Base-by-base conservation (phyloP, 2,329 filamentous ascomycete species). In the Paraphaeosphaeria minitans region DNA sequence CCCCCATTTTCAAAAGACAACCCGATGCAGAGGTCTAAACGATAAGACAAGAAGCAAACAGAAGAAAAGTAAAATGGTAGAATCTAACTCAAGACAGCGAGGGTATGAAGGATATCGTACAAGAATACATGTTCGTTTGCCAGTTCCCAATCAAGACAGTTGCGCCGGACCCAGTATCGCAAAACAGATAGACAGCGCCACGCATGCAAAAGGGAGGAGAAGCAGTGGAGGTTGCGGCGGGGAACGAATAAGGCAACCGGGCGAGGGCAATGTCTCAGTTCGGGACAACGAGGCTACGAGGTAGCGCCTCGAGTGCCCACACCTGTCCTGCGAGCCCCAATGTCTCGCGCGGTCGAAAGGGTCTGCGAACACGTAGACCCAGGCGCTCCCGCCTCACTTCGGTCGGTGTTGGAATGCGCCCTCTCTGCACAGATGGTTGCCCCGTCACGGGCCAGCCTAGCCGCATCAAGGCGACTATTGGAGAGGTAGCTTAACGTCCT, bases 401-500 rank as follows among this genome's bases (percentile, higher is more conserved):
- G 45, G 24, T 29, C 8, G 22, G n/a, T n/a, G 47, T 24, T 48
- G 19, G 45, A 52, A 45, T 47, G 51, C 22, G 48, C 50, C 56
- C 53, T 53, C 8, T 53, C 33, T 43, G n/a, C n/a, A n/a, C n/a
- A 48, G 41, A 52, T 42, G 49, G 41, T 57, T 56, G 62, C 55
- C 64, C 52, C 54, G 39, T 65, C 64, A 63, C 58, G 58, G 65
- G 62, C 54, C 31, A 37, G 53, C 53, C 24, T 43, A 37, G 50
- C 42, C 39, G 24, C 24, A 66, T 42, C 13, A 21, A 31, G 27
- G 51, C 39, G 37, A n/a, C 48, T 86, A 93, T 76, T 87, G 84
- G 73, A 96, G 80, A 51, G 87, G 86, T 55, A 84, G 71, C 80
- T 95, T 92, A 68, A 89, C 85, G 77, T 96, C 92, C 68, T 89